These are phyloP conservation scores for Didymella exigua DNA, from an alignment of 2,329 filamentous ascomycete species.

Conservation along the genomic window DNA sequence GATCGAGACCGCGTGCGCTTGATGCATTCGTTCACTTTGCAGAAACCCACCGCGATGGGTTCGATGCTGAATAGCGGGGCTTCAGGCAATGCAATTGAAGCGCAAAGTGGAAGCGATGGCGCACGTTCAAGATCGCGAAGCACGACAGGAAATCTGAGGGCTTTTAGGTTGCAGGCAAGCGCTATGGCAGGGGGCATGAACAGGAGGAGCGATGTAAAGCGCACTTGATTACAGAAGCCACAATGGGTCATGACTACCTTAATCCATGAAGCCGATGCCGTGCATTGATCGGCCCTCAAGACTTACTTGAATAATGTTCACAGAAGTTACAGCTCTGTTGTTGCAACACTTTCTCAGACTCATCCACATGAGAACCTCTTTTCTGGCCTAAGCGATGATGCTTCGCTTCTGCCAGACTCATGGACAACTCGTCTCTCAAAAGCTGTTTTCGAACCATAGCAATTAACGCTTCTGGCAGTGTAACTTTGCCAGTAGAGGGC, in stretches of 20 bases:
- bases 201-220: too few relatives aligned
- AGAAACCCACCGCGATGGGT: not conserved
- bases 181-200: slow-evolving; percentile 28
- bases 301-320: too few relatives aligned
- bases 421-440: slow-evolving; percentile 12
- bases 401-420: slow-evolving; percentile 27
- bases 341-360: not conserved
- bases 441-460: slow-evolving; percentile 20
- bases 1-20: slow-evolving; percentile 12
- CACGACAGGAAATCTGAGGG: slow-evolving; percentile 22
- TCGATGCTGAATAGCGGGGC: too few relatives aligned
- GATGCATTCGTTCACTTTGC: slow-evolving; percentile 11
- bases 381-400: slow-evolving; percentile 17
- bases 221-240: too few relatives aligned
- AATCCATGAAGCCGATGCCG: too few relatives aligned
- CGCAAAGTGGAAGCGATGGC: not conserved
- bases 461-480: slow-evolving; percentile 25
- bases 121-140: slow-evolving; percentile 6
- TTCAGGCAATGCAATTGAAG: not conserved
- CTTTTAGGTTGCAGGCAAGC: slow-evolving; percentile 30
- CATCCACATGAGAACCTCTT: slow-evolving; percentile 5
- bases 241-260: too few relatives aligned
- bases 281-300: too few relatives aligned
- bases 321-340: not conserved
- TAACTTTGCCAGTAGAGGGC: not conserved